Conservation (phyloP, 2,329 filamentous ascomycete species). For the Phialophora chinensis region DNA sequence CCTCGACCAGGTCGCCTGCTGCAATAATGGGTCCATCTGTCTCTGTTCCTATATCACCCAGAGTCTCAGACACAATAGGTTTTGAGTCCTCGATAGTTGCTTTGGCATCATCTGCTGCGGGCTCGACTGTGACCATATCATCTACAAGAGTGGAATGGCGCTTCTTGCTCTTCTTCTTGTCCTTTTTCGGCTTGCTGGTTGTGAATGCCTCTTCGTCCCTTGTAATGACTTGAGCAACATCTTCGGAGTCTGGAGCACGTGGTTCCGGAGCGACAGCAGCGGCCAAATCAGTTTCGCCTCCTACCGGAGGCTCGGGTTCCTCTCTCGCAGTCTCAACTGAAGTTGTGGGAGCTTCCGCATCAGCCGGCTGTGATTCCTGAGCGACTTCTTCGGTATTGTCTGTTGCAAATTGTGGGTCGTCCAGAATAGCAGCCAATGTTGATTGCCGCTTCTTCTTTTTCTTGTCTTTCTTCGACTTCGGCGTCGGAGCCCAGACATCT, state of each 20-base stretch:
- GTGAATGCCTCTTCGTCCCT: neutral
- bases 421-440: neutral
- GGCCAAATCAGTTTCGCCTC: neutral
- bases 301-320: neutral
- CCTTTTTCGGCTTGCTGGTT: conserved; percentile 25
- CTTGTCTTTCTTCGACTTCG: conserved; percentile 39
- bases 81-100: neutral
- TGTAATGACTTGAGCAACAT: neutral
- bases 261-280: neutral
- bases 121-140: neutral
- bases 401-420: neutral
- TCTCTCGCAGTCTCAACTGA: neutral
- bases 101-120: conserved; percentile 1
- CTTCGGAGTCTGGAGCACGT: neutral
- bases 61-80: neutral
- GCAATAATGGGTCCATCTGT: neutral
- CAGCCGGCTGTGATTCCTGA: neutral
- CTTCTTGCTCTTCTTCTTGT: conserved; percentile 31
- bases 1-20: neutral
- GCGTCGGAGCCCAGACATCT: conserved; percentile 33
- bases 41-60: no score
- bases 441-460: conserved; percentile 33
- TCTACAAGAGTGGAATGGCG: conserved; percentile 8
- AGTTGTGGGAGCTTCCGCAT: neutral
- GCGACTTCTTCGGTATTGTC: neutral